Evolutionary conservation across 495 filamentous ascomycete genomes (phyloP), one percentile per base, ranked within the genome.

Genomic region (Hyaloscypha hepaticicola): DNA sequence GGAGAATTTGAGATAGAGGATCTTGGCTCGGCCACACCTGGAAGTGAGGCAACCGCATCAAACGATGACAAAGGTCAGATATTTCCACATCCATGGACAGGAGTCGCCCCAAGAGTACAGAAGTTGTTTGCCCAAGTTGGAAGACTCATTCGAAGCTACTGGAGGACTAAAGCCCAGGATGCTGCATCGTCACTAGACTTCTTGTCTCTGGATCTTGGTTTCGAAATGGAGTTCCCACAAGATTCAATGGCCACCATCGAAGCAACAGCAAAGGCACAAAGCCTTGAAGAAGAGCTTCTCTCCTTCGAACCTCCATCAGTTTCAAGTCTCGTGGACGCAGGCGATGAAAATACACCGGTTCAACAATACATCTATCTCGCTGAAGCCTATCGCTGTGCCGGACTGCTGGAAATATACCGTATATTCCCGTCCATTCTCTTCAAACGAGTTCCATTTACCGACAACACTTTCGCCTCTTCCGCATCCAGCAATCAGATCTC

Each of bases 1-100:
- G 45, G 48, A 19, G 60, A 58, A 5, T 41, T 64, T 28, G 60
- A 58, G 0, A 22, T 24, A 0, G 5, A 3, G 3, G 49, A 24
- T 5, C 0, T 16, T 38, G 25, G 12, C 2, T 25, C 27, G 14
- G 24, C 16, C 6, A 14, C 62, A 8, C 16, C 63, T 21, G 38
- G 29, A 7, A 29, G 29, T 21, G 52, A 31, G 1, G 19, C 51
- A 26, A 9, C 22, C 3, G 5, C 53, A 6, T 31, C 63, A 28
- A 16, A 16, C 4, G 56, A 25, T 25, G 57, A 48, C 0, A 24
- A 57, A 33, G 60, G 25, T 9, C 57, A 61, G 33, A 33, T 68
- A 22, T 75, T 84, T 0, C 83, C 83, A 5, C 83, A 86, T 63
- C 83, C 83, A 3, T 86, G 83, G 83, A 86, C 83, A 0, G 83